Evolutionary conservation across 306 rosid genomes (phyloP), one percentile per base, ranked within the genome.

Genomic region (Nissolia schottii): DNA sequence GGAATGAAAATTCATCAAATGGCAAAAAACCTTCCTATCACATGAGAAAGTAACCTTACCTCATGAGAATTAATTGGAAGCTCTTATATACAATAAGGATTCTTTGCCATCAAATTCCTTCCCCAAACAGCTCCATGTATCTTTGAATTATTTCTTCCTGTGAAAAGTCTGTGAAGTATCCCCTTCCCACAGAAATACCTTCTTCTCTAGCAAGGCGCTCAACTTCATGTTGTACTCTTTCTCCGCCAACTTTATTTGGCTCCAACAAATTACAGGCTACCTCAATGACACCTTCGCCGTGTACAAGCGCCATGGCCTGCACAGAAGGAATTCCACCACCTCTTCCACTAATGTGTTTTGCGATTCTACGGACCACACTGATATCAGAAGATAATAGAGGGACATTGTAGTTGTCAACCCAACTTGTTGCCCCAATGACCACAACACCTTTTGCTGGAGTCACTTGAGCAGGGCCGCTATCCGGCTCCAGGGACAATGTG

Each of bases 221-320:
- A 35, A 83, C 67, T 79, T 77, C 82, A 32, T 82, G n/a, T 38
- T 77, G 82, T 6, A 82, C 82, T 67, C 34, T 54, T 62, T 73
- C 79, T 60, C 79, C 82, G 9, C 64, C 58, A 67, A 86, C 87
- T 68, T 85, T 67, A 56, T 57, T 78, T 38, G 97, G 92, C 70
- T 93, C 87, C 79, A 81, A 81, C 69, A 81, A 72, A 67, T 81
- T 81, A 41, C 79, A 81, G 1, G 85, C 85, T 5, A 71, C 76
- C 55, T 77, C 85, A 32, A 62, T 67, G 70, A 82, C 49, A 61
- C 73, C 80, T 67, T 73, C 74, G 34, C 77, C 85, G 37, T 77
- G 80, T 25, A 80, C 66, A 35, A 72, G 85, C 5, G 98, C 97
- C 94, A 91, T 91, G 40, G 98, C 96, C 81, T 94, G 98, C 37